Percentiles rank a stretch among this genome's conserved stretches.
These are phyloP conservation scores for Camillea tinctor DNA, from an alignment of 2,329 filamentous ascomycete genomes.

Conservation along the genomic window DNA sequence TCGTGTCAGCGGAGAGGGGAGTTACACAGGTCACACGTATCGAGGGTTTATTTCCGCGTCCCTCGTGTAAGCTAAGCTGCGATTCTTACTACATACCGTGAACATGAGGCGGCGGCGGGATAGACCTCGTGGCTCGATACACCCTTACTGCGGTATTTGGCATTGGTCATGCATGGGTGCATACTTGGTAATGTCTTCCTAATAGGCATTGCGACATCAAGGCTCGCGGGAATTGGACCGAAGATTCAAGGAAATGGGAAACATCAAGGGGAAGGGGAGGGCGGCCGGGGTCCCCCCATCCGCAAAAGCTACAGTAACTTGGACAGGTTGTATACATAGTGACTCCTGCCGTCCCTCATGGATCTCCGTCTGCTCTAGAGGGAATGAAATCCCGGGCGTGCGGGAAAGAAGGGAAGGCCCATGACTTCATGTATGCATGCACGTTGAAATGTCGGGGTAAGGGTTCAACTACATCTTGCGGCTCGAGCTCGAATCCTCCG, in stretches of 20 bases:
- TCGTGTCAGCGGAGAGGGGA: not conserved
- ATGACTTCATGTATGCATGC: not conserved
- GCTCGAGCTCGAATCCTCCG: not conserved
- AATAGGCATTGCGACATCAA: not conserved
- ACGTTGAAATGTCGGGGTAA: not conserved
- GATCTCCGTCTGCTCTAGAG: not conserved
- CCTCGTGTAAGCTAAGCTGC: not conserved
- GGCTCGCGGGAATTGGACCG: not conserved
- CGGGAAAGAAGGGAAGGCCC: not conserved
- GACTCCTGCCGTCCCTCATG: not conserved
- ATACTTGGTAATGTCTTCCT: not conserved
- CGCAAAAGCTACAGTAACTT: not conserved
- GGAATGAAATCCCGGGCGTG: not conserved
- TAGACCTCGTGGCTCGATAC: not conserved
- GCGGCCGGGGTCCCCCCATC: not conserved
- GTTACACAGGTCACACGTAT: not conserved
- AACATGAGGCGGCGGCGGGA: not conserved
- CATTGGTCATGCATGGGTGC: not conserved
- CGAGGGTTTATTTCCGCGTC: not conserved
- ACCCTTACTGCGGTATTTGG: not conserved
- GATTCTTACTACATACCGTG: not conserved
- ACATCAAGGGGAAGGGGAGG: not conserved
- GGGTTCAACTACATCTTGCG: not conserved
- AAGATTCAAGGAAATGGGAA: not conserved
- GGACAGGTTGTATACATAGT: not conserved